phyloP scores from a whole-genome alignment of 2,329 filamentous ascomycete species.

The Trichoderma breve region DNA sequence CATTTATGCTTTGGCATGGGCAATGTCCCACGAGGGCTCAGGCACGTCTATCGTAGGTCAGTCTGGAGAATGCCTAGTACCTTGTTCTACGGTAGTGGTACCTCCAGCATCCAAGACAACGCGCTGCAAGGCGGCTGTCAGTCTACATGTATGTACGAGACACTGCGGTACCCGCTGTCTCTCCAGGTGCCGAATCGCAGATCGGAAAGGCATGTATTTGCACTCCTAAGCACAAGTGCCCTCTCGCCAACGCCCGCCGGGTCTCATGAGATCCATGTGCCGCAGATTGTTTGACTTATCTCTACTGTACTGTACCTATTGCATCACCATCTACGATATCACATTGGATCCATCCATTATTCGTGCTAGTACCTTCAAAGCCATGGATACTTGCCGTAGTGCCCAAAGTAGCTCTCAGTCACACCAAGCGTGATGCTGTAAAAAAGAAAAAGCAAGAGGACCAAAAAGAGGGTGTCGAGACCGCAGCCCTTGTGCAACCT shows the following conservation, averaged over 20 bases:
- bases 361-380: not conserved
- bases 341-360: not conserved
- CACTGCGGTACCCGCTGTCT: not conserved
- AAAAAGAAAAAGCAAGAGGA: not conserved
- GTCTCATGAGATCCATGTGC: not conserved
- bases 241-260: not conserved
- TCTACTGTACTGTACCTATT: not conserved
- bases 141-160: not conserved
- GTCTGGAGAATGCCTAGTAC: not conserved
- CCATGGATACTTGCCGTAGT: not conserved
- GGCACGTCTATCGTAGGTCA: slow-evolving; percentile 2
- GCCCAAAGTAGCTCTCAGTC: not conserved
- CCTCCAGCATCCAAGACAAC: not conserved
- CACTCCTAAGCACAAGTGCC: not conserved
- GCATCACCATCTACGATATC: not conserved
- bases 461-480: slow-evolving; percentile 3
- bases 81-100: not conserved
- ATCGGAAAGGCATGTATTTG: not conserved
- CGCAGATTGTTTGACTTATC: not conserved
- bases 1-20: not conserved
- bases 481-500: slow-evolving; percentile 19
- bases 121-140: not conserved
- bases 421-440: not conserved
- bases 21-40: slow-evolving; percentile 12
- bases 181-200: not conserved